phyloP scores from a whole-genome alignment of 768 basidiomycete genomes.

The Suillus subaureus region DNA sequence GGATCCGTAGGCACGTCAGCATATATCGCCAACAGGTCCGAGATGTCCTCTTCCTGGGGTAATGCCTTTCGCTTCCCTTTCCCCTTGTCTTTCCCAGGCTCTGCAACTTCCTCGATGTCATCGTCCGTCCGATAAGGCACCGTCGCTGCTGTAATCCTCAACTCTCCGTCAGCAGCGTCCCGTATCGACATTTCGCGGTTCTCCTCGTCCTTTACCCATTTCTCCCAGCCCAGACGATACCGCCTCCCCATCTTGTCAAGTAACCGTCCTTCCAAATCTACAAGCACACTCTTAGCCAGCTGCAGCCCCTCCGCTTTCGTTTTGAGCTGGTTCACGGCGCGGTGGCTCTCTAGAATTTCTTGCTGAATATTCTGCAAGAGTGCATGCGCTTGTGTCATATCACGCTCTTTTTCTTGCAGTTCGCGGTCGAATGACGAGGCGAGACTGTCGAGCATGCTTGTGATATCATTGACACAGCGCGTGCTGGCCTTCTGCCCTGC shows the following conservation, averaged over 20 bases:
- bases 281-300: constrained; percentile 58
- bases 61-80: constrained; percentile 58
- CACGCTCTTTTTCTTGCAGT: constrained; percentile 87
- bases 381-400: constrained; percentile 87
- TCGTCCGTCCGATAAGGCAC: constrained; percentile 50
- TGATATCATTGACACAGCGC: constrained; percentile 81
- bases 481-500: constrained; percentile 87
- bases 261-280: constrained; percentile 66
- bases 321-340: constrained; percentile 70
- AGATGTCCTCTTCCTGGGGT: constrained; percentile 55
- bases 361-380: constrained; percentile 84
- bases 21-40: constrained; percentile 64
- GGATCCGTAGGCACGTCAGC: constrained; percentile 59
- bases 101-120: constrained; percentile 41
- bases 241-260: constrained; percentile 76
- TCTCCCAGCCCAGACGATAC: constrained; percentile 89
- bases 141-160: constrained; percentile 48
- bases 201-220: constrained; percentile 89
- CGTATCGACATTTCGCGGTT: constrained; percentile 70
- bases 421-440: constrained; percentile 92
- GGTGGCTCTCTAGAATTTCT: constrained; percentile 86
- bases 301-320: constrained; percentile 66
- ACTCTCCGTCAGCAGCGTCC: constrained; percentile 59
- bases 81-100: constrained; percentile 45
- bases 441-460: constrained; percentile 83